Conservation (phyloP, 305 asterid species). For the Rubia balearica region DNA sequence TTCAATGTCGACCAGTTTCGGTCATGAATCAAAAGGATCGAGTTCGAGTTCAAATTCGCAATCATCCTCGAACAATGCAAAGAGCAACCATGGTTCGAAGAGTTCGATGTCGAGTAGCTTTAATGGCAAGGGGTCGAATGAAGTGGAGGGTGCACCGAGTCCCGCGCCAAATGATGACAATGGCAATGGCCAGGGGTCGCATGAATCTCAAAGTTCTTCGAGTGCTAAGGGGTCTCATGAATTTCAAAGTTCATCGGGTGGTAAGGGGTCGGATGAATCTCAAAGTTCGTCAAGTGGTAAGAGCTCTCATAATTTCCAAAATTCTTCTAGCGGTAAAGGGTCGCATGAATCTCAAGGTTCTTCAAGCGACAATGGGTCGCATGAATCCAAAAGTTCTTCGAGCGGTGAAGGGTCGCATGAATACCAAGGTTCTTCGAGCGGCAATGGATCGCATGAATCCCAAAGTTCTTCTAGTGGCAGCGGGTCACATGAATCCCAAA, state of each 20-base stretch:
- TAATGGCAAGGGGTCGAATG: neutral
- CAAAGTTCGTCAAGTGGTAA: neutral
- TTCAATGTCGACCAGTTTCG: neutral
- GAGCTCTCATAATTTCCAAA: neutral
- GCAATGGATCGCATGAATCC: neutral
- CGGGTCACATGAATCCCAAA: neutral
- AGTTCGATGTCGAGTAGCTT: neutral
- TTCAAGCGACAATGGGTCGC: neutral
- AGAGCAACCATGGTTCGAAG: neutral
- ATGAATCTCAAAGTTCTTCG: neutral
- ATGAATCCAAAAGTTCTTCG: neutral
- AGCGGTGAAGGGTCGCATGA: neutral
- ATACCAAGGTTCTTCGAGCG: neutral
- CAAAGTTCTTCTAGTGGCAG: neutral
- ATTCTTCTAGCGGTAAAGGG: neutral
- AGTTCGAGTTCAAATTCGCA: neutral
- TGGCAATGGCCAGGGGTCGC: neutral
- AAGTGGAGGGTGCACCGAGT: neutral
- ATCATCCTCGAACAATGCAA: neutral
- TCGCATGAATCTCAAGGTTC: neutral
- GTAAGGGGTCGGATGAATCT: neutral
- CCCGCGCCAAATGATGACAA: neutral
- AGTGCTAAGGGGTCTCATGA: neutral
- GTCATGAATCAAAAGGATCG: neutral
- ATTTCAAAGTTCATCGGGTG: neutral